Conservation (phyloP, 805 yeast species). For the Saturnispora silvae region DNA sequence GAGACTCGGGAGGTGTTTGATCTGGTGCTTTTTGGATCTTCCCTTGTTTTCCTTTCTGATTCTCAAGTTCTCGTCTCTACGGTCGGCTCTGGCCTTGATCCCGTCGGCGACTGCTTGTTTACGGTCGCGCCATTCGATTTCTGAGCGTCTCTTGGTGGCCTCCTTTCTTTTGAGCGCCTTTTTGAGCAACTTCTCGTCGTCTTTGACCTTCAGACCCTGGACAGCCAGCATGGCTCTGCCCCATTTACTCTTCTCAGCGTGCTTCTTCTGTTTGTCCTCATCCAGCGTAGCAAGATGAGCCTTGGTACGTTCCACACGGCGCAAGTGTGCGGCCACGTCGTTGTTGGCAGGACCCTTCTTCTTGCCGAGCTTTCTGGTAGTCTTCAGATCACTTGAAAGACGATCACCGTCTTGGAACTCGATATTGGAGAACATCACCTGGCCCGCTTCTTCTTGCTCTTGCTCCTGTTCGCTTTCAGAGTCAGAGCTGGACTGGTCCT, state of each 20-base stretch:
- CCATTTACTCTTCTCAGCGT: constrained; percentile 76
- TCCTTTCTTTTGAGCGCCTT: constrained; percentile 81
- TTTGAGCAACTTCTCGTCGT: constrained; percentile 78
- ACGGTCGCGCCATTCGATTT: constrained; percentile 87
- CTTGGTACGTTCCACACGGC: constrained; percentile 64
- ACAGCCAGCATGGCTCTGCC: constrained; percentile 71
- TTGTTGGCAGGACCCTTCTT: constrained; percentile 78
- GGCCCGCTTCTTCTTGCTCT: constrained; percentile 16
- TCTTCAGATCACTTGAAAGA: constrained; percentile 61
- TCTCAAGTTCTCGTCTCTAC: constrained; percentile 85
- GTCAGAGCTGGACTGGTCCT: constrained; percentile 16
- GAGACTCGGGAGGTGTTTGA: constrained; percentile 54
- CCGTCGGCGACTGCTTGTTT: constrained; percentile 68
- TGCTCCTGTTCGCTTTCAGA: constrained; percentile 16
- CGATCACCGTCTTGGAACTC: constrained; percentile 73
- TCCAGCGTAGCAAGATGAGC: constrained; percentile 49
- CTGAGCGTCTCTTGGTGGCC: constrained; percentile 73
- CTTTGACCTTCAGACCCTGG: constrained; percentile 80
- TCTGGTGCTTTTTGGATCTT: constrained; percentile 62
- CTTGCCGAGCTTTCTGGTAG: constrained; percentile 45
- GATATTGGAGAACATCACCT: constrained; percentile 70
- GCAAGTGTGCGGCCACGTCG: constrained; percentile 76
- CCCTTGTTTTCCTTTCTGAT: constrained; percentile 82
- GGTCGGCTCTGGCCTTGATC: constrained; percentile 64
- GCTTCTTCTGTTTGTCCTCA: constrained; percentile 46